These are phyloP conservation scores for Ananas comosus DNA, from an alignment of 176 grass and related monocot species.

Conservation along the genomic window DNA sequence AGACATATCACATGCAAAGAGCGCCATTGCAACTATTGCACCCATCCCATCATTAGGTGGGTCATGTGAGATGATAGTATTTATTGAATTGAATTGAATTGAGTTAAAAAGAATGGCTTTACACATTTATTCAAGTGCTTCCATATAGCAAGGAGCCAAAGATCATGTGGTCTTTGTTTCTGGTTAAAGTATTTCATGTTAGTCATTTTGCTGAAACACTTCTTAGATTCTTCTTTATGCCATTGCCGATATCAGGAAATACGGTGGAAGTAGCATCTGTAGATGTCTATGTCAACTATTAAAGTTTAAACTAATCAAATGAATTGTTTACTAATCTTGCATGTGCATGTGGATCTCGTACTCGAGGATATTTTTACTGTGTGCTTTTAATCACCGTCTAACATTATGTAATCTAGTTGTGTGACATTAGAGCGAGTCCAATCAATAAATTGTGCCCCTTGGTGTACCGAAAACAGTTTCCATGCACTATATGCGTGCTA, in stretches of 20 bases:
- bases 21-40: neutral
- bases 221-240: neutral
- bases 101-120: neutral
- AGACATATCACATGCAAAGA: conserved; percentile 1
- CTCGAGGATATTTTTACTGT: too few species aligned
- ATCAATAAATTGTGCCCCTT: too few species aligned
- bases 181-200: neutral
- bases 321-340: neutral
- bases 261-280: neutral
- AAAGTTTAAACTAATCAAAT: neutral
- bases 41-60: neutral
- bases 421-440: too few species aligned
- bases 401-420: too few species aligned
- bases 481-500: too few species aligned
- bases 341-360: neutral
- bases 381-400: too few species aligned
- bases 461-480: too few species aligned
- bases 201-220: neutral
- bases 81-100: neutral
- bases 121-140: neutral
- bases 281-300: too few species aligned
- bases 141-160: neutral
- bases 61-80: neutral
- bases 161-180: neutral
- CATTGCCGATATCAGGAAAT: neutral